A percentile compares a stretch with the other conserved stretches of the same genome.
Conservation (phyloP, 306 rosid genomes). For the Chamaecrista fasciculata region DNA sequence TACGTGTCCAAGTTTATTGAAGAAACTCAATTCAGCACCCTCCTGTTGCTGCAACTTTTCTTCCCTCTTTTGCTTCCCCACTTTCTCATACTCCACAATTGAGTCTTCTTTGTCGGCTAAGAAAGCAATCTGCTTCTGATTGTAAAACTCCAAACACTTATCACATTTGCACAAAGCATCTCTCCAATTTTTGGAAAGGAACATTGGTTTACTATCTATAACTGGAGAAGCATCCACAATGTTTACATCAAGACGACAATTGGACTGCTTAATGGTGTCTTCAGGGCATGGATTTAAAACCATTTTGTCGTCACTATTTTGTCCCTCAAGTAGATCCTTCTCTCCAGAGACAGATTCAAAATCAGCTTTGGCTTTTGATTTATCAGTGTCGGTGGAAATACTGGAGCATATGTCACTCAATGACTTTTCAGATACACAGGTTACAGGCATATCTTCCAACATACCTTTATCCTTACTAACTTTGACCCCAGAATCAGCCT, state of each 20-base stretch:
- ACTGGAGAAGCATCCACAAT: slow-evolving; percentile 39
- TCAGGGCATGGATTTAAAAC: slow-evolving; percentile 27
- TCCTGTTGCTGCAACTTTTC: slow-evolving; percentile 78
- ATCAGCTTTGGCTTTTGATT: slow-evolving; percentile 29
- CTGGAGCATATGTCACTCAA: slow-evolving; percentile 27
- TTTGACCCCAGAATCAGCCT: slow-evolving; percentile 35
- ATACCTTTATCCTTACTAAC: slow-evolving; percentile 61
- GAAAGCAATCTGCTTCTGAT: slow-evolving; percentile 60
- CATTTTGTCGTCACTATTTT: slow-evolving; percentile 34
- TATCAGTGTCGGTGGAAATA: slow-evolving; percentile 29
- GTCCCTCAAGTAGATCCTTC: slow-evolving; percentile 36
- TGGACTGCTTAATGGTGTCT: slow-evolving; percentile 30
- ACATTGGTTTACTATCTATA: slow-evolving; percentile 58
- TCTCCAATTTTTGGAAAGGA: slow-evolving; percentile 89
- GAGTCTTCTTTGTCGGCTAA: slow-evolving; percentile 85
- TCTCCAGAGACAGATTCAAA: slow-evolving; percentile 43
- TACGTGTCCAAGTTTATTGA: slow-evolving; percentile 80
- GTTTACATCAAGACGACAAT: slow-evolving; percentile 66
- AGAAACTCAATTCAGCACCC: slow-evolving; percentile 66
- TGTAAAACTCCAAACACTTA: slow-evolving; percentile 53
- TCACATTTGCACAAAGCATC: slow-evolving; percentile 77
- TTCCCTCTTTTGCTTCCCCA: slow-evolving; percentile 81
- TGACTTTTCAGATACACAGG: slow-evolving; percentile 47
- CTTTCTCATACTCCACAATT: slow-evolving; percentile 82
- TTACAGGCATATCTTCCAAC: slow-evolving; percentile 45